A percentile compares a stretch with the other conserved stretches of the same genome.
phyloP scores from a whole-genome alignment of 768 basidiomycete species.

The Terana coerulea region DNA sequence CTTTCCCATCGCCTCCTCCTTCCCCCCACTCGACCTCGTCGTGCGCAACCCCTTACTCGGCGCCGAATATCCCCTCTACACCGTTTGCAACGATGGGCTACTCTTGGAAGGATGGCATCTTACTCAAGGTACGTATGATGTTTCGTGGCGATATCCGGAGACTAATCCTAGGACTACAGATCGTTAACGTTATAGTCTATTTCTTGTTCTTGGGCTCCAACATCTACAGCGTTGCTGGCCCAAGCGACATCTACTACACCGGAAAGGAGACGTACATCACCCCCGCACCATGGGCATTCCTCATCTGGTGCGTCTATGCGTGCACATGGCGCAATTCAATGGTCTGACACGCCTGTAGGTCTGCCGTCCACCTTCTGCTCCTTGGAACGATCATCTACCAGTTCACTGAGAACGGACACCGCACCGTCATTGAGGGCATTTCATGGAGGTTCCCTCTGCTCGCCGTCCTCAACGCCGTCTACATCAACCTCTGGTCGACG shows the following conservation, averaged over 20 bases:
- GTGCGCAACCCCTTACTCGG: background rate
- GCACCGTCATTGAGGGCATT: conserved; percentile 79
- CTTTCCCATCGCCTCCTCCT: background rate
- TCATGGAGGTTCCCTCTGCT: conserved; percentile 91
- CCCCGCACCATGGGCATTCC: conserved; percentile 90
- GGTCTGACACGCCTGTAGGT: conserved; percentile 40
- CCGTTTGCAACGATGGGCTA: conserved; percentile 5
- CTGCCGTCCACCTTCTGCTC: conserved; percentile 85
- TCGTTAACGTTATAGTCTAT: conserved; percentile 81
- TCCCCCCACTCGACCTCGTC: background rate
- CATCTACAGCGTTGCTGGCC: conserved; percentile 79
- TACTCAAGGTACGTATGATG: conserved; percentile 63
- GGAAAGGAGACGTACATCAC: conserved; percentile 91
- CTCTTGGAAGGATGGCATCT: conserved; percentile 77
- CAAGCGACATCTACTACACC: conserved; percentile 63
- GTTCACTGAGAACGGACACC: conserved; percentile 76
- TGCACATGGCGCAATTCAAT: conserved; percentile 15
- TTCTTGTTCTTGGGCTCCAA: conserved; percentile 88
- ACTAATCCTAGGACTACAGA: conserved; percentile 31
- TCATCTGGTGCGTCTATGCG: conserved; percentile 68
- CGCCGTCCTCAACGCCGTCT: conserved; percentile 82
- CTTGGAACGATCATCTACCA: conserved; percentile 91
- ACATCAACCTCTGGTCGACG: conserved; percentile 82
- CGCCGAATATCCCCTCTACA: background rate
- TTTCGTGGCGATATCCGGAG: background rate